These are phyloP conservation scores for Globisporangium mamillatum DNA, from an alignment of 352 stramenopile genomes.

Conservation along the genomic window DNA sequence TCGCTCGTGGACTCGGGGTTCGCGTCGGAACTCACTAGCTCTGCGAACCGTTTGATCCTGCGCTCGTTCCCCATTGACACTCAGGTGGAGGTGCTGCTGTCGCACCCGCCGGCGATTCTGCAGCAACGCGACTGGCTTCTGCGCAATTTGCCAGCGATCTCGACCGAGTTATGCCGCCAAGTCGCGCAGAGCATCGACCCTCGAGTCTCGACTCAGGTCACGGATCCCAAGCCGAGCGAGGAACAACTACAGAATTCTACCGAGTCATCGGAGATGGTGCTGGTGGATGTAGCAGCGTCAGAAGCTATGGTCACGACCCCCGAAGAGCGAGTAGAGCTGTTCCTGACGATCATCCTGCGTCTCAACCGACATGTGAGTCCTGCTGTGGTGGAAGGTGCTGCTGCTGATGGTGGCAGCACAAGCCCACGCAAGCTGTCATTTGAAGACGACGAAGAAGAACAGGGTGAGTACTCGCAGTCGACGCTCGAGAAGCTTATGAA, in stretches of 20 bases:
- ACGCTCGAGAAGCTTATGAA: conserved; percentile 56
- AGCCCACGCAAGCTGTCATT: background rate
- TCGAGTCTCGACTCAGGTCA: background rate
- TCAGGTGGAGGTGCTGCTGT: conserved; percentile 58
- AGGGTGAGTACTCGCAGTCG: conserved; percentile 39
- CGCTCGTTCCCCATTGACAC: conserved; percentile 43
- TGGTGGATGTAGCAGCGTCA: conserved; percentile 37
- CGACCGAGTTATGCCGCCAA: conserved; percentile 28
- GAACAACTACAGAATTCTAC: background rate
- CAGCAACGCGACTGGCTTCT: conserved; percentile 74
- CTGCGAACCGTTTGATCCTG: conserved; percentile 47
- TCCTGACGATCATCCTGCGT: conserved; percentile 62
- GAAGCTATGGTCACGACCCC: conserved; percentile 35
- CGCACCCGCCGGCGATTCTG: conserved; percentile 41
- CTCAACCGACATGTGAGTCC: conserved; percentile 34
- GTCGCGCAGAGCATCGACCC: conserved; percentile 54
- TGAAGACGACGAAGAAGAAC: conserved; percentile 3
- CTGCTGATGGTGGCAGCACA: background rate
- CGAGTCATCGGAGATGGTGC: background rate
- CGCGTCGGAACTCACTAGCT: conserved; percentile 34
- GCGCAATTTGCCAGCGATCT: conserved; percentile 44
- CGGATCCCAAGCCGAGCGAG: background rate
- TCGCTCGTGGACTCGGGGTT: conserved; percentile 41
- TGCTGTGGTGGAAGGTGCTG: background rate
- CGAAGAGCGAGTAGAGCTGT: conserved; percentile 76